Evolutionary conservation across 2,329 filamentous ascomycete genomes (phyloP).

Genomic region (Fusarium siculi): DNA sequence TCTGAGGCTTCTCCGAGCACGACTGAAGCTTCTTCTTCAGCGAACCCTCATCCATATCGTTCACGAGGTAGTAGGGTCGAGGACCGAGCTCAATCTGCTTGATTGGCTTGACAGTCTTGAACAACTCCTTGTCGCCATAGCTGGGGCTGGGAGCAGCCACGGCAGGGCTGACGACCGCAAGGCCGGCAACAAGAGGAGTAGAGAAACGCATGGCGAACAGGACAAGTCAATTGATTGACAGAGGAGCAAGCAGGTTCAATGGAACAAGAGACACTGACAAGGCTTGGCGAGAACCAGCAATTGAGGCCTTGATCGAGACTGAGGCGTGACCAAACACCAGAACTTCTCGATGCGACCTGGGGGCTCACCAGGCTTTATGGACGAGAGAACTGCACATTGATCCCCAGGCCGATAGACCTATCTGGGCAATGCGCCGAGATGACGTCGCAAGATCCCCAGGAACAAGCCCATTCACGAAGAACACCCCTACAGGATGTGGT

Average conservation of each 20-base stretch:
- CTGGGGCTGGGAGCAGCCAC: constrained; percentile 43
- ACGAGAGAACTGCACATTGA: constrained; percentile 1
- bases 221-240: constrained; percentile 15
- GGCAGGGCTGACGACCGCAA: constrained; percentile 45
- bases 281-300: constrained; percentile 5
- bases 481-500: constrained; percentile 13
- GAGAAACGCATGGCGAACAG: constrained; percentile 48
- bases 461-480: constrained; percentile 17
- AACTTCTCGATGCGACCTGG: constrained; percentile 2
- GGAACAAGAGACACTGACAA: background rate
- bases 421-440: constrained; percentile 28
- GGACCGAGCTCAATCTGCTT: constrained; percentile 68
- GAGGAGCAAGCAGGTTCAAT: background rate
- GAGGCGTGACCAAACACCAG: constrained; percentile 20
- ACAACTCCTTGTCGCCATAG: constrained; percentile 21
- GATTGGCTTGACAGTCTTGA: constrained; percentile 55
- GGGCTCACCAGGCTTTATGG: constrained; percentile 35
- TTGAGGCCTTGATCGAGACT: constrained; percentile 18
- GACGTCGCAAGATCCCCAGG: constrained; percentile 25
- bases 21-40: constrained; percentile 69
- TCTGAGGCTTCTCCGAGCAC: constrained; percentile 66
- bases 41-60: constrained; percentile 68
- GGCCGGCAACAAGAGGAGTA: constrained; percentile 44
- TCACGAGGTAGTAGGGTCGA: constrained; percentile 71
- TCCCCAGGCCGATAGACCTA: constrained; percentile 28